Base-by-base conservation (phyloP, 345 rosid genomes). In the Corchorus capsularis region DNA sequence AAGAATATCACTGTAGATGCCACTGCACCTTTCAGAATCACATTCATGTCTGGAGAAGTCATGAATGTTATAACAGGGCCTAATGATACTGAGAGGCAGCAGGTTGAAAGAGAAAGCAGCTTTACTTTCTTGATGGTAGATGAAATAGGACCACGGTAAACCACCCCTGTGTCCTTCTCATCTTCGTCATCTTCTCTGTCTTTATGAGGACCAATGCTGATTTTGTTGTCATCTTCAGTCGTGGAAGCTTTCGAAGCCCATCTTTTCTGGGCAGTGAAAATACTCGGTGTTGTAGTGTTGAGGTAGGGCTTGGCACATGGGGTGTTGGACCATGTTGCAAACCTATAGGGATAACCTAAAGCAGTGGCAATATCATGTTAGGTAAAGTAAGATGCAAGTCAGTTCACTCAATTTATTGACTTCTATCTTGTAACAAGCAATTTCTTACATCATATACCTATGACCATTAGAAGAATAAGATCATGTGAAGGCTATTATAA, bases 11-110 rank as follows among this genome's bases (percentile, higher is more conserved):
- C 98, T 0, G 97, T 73, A 32, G 98, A 89, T 4, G 98, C 98
- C 78, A 93, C 94, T 0, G 97, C 97, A 55, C 96, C 99, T 75
- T 95, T 95, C 78, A 93, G 78, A 83, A 95, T 93, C 65, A 95
- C 97, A 22, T 93, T 93, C 81, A 83, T 64, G 13, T 89, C 94
- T 0, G 93, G 91, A 17, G 93, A 87, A 53, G 98, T 96, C 98
- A 96, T 91, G 88, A 96, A 96, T 45, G 97, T 92, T 83, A 93
- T 86, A 73, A 93, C 98, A 0, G 99, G 99, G 37, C 96, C 97
- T 53, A 93, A 73, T 35, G 99, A 92, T 6, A 96, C 98, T 0
- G 98, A 93, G 63, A 96, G 96, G 77, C 98, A 96, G 91, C 97
- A 93, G 46, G 98, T 93, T 66, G 99, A 93, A 70, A 96, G 98